phyloP scores from a whole-genome alignment of 1,284 basidiomycete genomes.

The Fomitiporia mediterranea region DNA sequence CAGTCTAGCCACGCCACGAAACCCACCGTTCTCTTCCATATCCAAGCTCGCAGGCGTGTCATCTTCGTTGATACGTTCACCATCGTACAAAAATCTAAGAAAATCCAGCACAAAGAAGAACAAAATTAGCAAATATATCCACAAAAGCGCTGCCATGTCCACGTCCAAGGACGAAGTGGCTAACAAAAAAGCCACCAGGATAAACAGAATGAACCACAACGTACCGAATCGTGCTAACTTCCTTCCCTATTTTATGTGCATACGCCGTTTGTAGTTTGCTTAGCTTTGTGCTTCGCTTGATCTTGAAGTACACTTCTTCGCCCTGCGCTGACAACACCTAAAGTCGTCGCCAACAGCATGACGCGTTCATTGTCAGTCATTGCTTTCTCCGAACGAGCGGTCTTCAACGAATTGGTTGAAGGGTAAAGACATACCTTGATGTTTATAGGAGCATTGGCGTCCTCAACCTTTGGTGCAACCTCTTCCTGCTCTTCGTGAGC shows the following conservation, averaged over 20 bases:
- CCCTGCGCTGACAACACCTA: constrained; percentile 75
- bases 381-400: background rate
- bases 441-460: constrained; percentile 70
- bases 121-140: no score
- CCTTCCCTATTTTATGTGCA: constrained; percentile 91
- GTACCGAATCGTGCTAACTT: constrained; percentile 80
- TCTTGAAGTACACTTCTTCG: constrained; percentile 97
- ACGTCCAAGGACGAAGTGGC: background rate
- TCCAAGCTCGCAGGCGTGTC: constrained; percentile 81
- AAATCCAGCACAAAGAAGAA: background rate
- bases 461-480: constrained; percentile 54
- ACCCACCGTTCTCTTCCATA: constrained; percentile 80
- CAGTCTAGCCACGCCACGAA: constrained; percentile 1
- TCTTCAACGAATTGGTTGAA: background rate
- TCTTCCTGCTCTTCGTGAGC: constrained; percentile 31
- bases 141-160: no score
- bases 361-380: background rate
- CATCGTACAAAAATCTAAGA: constrained; percentile 82
- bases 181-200: background rate
- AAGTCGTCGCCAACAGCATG: background rate
- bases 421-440: constrained; percentile 60
- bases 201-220: constrained; percentile 25
- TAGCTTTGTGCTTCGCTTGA: constrained; percentile 91
- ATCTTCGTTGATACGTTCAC: constrained; percentile 74
- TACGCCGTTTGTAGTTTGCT: constrained; percentile 93